Percentiles rank a stretch among this genome's conserved stretches.
phyloP scores from a whole-genome alignment of 2,329 filamentous ascomycete genomes.

The Fusarium avenaceum region DNA sequence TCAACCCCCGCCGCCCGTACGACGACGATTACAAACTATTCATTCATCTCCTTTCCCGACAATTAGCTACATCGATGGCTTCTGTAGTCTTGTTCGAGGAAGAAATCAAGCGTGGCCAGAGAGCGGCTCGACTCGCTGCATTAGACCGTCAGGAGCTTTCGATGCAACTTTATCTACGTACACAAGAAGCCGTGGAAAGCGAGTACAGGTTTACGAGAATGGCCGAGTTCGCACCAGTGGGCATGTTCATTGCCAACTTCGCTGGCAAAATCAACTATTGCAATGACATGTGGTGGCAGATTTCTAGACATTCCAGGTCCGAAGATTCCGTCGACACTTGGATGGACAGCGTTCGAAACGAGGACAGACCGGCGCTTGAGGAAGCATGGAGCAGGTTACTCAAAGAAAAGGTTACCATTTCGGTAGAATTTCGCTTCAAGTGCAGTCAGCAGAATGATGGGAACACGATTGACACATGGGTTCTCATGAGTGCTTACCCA shows the following conservation, averaged over 20 bases:
- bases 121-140: constrained; percentile 79
- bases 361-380: constrained; percentile 72
- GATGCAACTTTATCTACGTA: constrained; percentile 76
- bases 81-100: constrained; percentile 88
- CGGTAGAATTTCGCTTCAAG: constrained; percentile 82
- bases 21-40: constrained; percentile 86
- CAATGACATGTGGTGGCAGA: constrained; percentile 83
- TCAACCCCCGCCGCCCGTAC: constrained; percentile 83
- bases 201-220: constrained; percentile 86
- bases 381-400: constrained; percentile 74
- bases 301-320: constrained; percentile 74
- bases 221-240: constrained; percentile 86
- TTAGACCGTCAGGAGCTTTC: constrained; percentile 83
- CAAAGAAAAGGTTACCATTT: constrained; percentile 72
- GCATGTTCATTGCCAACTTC: constrained; percentile 85
- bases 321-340: constrained; percentile 72
- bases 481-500: constrained; percentile 80
- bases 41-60: constrained; percentile 78
- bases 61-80: constrained; percentile 83
- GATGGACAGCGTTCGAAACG: constrained; percentile 78
- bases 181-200: constrained; percentile 73
- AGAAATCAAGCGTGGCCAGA: constrained; percentile 81
- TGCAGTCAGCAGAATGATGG: constrained; percentile 73
- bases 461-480: constrained; percentile 78
- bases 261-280: constrained; percentile 80